Evolutionary conservation across 768 basidiomycete species (phyloP), one percentile per base, ranked within the genome.

Genomic region (Russula vinacea): DNA sequence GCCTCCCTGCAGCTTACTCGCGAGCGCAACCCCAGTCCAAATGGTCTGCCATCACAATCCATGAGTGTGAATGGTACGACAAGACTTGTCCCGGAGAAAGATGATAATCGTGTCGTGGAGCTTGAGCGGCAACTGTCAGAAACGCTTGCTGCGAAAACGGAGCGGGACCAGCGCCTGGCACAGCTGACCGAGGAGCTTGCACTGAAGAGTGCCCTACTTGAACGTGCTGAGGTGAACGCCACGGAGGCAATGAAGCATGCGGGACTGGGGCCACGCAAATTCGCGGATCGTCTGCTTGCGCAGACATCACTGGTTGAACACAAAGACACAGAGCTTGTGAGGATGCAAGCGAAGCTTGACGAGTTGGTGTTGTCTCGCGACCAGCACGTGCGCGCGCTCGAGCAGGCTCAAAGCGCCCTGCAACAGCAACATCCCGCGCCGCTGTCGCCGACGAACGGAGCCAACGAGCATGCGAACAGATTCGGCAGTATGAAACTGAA

Each of bases 371-470:
- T 79, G 6, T 84, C 87, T 9, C 84, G 86, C 24, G 92, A 94
- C 55, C 88, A 93, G 71, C 93, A 98, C 72, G 77, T 97, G 54
- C 87, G 87, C 24, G 87, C 94, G 1, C 78, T 98, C 56, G 93
- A 95, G 40, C 92, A 97, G 74, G 85, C 91, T 2, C 88, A 89
- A 49, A 75, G 76, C 14, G 93, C 94, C 0, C 78, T 99, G 54
- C 78, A 84, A 83, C 90, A 1, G 85, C 93, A 8, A 86, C 91
- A 3, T 76, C 82, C 2, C 86, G 95, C 9, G 83, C 92, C 0
- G 83, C 85, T 14, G 94, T 98, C 73, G 80, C 92, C 51, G 89
- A 96, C 66, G 70, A 83, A 5, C 29, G 29, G 29, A 29, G 29
- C 29, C 29, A 29, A 29, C 29, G 29, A 29, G 29, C 29, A 29